Evolutionary conservation across 2,329 filamentous ascomycete genomes (phyloP), one percentile per base, ranked within the genome.

Genomic region (Malbranchea zuffiana): DNA sequence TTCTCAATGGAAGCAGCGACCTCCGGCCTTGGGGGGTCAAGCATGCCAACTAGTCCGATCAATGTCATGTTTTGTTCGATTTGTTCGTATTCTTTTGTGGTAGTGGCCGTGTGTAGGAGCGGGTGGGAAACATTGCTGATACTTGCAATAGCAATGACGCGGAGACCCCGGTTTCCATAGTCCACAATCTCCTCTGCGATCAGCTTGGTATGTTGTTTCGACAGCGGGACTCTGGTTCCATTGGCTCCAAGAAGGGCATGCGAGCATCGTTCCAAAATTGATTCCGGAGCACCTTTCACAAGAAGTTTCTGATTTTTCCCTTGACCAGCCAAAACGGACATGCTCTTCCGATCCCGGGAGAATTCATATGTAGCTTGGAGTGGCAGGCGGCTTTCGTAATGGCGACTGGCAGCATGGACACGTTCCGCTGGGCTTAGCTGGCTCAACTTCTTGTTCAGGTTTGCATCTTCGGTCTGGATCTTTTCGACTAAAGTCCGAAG

Each of bases 281-380:
- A 85, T 61, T 98, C 90, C 4, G 90, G 90, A 13, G 92, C 90
- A 51, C 90, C 90, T 66, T 98, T 98, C 47, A 98, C 87, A 32
- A 98, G 72, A 7, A 98, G 77, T 57, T 81, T 86, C 64, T 90
- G 76, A 35, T 76, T 62, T 33, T 70, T 68, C 39, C 74, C 79
- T 37, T 73, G 71, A 47, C 80, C 73, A 44, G 92, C 84, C 41
- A 96, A 67, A 23, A 98, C 92, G 32, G 90, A 98, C 90, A 98
- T 98, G 63, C 88, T 96, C 75, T 98, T 98, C 45, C 90, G 78
- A 61, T 98, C 90, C 50, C 90, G 79, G 1, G 90, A 96, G 64
- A 98, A 98, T 58, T 98, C 90, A 51, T 85, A 98, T 7, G 86
- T 94, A 6, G 87, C 80, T 39, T 94, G 70, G 27, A 81, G 77